Evolutionary conservation across 2,329 filamentous ascomycete species (phyloP), one percentile per base, ranked within the genome.

Genomic region (Capronia coronata): DNA sequence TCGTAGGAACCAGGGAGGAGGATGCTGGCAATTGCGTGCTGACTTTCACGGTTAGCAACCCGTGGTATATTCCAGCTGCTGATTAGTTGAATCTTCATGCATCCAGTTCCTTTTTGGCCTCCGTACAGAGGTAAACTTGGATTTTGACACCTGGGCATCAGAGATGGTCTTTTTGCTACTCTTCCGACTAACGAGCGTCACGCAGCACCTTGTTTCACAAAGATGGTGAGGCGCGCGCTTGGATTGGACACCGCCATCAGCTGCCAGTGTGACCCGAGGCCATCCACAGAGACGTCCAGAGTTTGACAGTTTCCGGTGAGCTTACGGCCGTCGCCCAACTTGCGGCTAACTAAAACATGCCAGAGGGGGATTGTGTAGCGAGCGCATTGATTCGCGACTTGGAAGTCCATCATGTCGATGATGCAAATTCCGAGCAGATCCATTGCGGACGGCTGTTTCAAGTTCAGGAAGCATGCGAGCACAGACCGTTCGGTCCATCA

Each of bases 121-220:
- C 46, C 19, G 29, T 27, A 27, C 8, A 35, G 14, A 47, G 18
- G n/a, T n/a, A n/a, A n/a, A n/a, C 37, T 45, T 41, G 41, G 19
- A 18, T 30, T 22, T 35, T 22, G 30, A 19, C 43, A 14, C 14
- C 34, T 34, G 35, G 40, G 7, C 11, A 45, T 45, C 40, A 34
- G 40, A 25, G 25, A 44, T 46, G 34, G 51, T 46, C 52, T 45
- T 49, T 51, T 55, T 51, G 48, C 21, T 16, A n/a, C 19, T 32
- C 16, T 22, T 22, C 48, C 45, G 49, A 37, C 40, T 46, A 35
- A 21, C 14, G 27, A 10, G 21, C 50, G 53, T 52, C 53, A 55
- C 46, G 53, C 7, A 46, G 49, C 46, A 32, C 41, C 32, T n/a
- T 45, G 53, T 52, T 52, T 52, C 53, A 52, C 34, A 30, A 38